Conservation (phyloP, 805 yeast species). For the Candida sonorensis region DNA sequence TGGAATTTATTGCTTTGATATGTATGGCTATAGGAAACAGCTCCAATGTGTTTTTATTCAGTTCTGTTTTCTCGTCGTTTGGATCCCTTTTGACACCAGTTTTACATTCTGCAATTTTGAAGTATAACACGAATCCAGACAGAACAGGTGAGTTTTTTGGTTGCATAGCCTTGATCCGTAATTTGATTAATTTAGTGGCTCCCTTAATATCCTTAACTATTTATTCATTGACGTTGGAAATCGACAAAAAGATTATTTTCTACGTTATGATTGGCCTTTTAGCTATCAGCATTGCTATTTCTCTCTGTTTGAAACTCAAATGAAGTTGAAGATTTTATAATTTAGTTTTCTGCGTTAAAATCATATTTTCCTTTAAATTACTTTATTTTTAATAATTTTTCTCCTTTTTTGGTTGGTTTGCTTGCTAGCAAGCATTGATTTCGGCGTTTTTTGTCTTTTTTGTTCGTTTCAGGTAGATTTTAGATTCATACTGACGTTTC, state of each 20-base stretch:
- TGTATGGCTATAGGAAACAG: conserved; percentile 28
- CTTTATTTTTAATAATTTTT: no score
- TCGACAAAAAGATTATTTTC: conserved; percentile 33
- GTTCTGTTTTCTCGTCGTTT: conserved; percentile 35
- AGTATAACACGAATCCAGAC: conserved; percentile 47
- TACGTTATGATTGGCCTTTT: conserved; percentile 11
- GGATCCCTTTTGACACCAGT: conserved; percentile 52
- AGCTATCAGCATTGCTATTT: not conserved
- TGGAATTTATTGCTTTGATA: conserved; percentile 34
- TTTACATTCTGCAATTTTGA: conserved; percentile 50
- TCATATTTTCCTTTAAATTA: no score
- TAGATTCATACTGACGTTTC: no score
- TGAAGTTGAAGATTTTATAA: not conserved
- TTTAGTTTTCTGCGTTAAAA: no score
- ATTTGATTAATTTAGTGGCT: conserved; percentile 36
- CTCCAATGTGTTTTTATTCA: conserved; percentile 25
- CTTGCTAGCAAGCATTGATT: no score
- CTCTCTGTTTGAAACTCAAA: conserved; percentile 3
- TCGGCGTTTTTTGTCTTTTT: no score
- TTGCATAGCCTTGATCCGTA: conserved; percentile 55
- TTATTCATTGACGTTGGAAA: conserved; percentile 38
- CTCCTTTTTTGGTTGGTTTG: no score
- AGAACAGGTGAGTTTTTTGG: conserved; percentile 70
- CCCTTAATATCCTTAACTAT: conserved; percentile 44
- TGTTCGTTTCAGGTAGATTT: no score